Conservation (phyloP, 257 asterid genomes). For the Penstemon newberryi region DNA sequence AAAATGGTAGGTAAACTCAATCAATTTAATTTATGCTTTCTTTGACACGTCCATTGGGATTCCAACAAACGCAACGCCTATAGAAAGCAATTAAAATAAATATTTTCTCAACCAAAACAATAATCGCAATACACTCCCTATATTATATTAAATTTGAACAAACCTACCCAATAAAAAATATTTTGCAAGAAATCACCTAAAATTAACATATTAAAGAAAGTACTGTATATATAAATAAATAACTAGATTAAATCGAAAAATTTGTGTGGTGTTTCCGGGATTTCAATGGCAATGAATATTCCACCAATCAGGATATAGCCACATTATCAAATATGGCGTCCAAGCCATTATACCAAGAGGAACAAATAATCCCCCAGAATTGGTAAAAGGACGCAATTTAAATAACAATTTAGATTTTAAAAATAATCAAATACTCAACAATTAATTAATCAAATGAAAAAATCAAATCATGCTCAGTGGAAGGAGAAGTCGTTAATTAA, state of each 20-base stretch:
- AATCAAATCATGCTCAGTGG: constrained; percentile 44
- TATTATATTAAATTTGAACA: too few relatives aligned
- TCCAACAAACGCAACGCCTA: too few relatives aligned
- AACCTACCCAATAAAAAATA: too few relatives aligned
- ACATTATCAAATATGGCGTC: constrained; percentile 54
- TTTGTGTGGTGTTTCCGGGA: constrained; percentile 81
- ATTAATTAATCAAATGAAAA: background rate
- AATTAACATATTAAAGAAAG: background rate
- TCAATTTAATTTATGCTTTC: background rate
- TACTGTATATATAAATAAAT: too few relatives aligned
- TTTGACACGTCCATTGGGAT: background rate
- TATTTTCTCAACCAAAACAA: too few relatives aligned
- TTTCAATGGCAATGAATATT: constrained; percentile 38
- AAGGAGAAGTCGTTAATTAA: constrained; percentile 59
- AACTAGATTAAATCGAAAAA: background rate
- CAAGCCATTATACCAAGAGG: constrained; percentile 77
- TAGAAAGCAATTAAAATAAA: too few relatives aligned
- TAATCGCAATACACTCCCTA: too few relatives aligned
- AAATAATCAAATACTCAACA: background rate
- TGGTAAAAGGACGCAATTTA: constrained; percentile 75
- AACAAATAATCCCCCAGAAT: constrained; percentile 64
- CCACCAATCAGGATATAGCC: constrained; percentile 75
- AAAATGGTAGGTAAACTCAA: too few relatives aligned
- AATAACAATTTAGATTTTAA: background rate
- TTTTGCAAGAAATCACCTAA: too few relatives aligned